phyloP scores from a whole-genome alignment of 176 grass and related monocot genomes.

The Carex pumila region DNA sequence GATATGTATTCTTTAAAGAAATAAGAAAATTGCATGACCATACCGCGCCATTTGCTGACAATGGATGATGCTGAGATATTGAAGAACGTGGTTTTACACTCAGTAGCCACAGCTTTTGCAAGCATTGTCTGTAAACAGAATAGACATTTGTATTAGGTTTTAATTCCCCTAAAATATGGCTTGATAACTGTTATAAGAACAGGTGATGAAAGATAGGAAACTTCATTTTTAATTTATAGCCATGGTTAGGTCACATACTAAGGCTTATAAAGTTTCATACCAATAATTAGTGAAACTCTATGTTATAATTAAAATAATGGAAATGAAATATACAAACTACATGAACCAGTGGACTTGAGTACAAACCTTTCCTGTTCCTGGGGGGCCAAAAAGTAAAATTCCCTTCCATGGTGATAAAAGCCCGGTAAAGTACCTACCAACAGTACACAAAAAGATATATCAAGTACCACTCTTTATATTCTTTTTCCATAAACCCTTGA shows the following conservation, averaged over 20 bases:
- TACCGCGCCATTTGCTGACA: constrained; percentile 95
- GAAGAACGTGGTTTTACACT: constrained; percentile 98
- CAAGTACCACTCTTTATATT: background rate
- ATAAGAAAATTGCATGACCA: background rate
- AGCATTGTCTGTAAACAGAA: constrained; percentile 73
- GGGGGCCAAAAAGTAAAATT: constrained; percentile 49
- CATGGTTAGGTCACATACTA: background rate
- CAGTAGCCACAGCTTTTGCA: constrained; percentile 81
- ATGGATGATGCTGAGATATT: constrained; percentile 99
- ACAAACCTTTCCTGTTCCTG: constrained; percentile 48
- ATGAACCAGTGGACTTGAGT: background rate
- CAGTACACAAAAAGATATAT: background rate
- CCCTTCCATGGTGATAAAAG: constrained; percentile 55
- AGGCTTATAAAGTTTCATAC: background rate
- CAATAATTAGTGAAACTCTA: background rate
- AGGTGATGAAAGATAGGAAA: background rate
- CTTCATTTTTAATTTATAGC: background rate
- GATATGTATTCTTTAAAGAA: background rate
- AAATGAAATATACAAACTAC: background rate
- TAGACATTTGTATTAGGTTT: background rate
- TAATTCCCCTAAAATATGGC: background rate
- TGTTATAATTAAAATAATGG: background rate
- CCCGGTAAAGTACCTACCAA: constrained; percentile 43
- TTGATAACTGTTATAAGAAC: background rate
- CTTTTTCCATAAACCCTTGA: background rate